Evolutionary conservation across 257 asterid species (phyloP), one percentile per base, ranked within the genome.

Genomic region (Lithospermum erythrorhizon): DNA sequence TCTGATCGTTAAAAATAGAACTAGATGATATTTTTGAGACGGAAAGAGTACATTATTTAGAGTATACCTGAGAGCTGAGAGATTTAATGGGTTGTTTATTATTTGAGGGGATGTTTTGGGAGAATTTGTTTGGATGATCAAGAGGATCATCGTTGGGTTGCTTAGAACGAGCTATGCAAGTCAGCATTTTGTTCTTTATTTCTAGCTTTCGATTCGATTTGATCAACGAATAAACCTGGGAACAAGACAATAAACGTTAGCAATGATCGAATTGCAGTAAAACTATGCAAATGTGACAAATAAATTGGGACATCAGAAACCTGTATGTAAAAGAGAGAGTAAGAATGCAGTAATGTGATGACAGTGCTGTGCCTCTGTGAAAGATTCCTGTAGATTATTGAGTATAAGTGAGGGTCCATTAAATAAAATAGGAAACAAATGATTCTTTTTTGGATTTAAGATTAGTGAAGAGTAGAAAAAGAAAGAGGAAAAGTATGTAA

Each of bases 91-190:
- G 58, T 6, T 81, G 90, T 66, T 89, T 89, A 20, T 69, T 71
- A 5, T 59, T 21, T 5, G 94, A 76, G 58, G 76, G 61, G 15
- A 65, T 82, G 66, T 73, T 68, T 52, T 76, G 67, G 58, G 67
- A 63, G 57, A 57, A 53, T 59, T 78, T 75, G 0, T 77, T 78
- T 1, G 69, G 71, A 21, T 76, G 77, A 69, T 79, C 81, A 37
- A 65, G n/a, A 23, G 85, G 67, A 21, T 78, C 91, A 65, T 81
- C 85, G 23, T 30, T 69, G 49, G 81, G 54, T 65, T 82, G 91
- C 86, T 87, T 87, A 59, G 94, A 70, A 67, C 95, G 94, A 66
- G 95, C 84, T 64, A 90, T 87, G 94, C 98, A 90, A 72, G 96
- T 87, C 32, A 90, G 94, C 98, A 90, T 90, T 70, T 76, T 73